Evolutionary conservation across 2,329 filamentous ascomycete genomes (phyloP), one percentile per base, ranked within the genome.

Genomic region (Neonectria coccinea): DNA sequence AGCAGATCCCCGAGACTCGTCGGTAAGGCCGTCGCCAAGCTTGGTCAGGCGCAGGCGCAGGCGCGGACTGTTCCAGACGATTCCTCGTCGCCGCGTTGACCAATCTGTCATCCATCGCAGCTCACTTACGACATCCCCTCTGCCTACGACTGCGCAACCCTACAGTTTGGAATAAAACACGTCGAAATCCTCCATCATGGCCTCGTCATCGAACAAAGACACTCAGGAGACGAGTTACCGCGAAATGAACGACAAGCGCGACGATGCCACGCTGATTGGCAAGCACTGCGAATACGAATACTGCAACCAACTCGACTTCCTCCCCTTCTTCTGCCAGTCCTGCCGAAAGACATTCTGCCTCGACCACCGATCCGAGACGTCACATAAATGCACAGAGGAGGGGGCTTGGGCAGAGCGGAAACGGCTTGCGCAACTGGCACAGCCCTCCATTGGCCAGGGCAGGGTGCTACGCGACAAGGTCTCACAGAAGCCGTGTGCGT

Each of bases 221-320:
- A 65, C 77, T 65, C 77, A 80, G 58, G 82, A 84, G 68, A 85
- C 83, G 52, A 90, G 84, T 77, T 93, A 90, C 82, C 86, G 90
- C 77, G 86, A 86, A 67, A 94, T 94, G 91, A 85, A 91, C 75
- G 86, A 89, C 74, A 86, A 80, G 64, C 39, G n/a, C 39, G 77
- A 85, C 77, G 94, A 97, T 80, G 91, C 94, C 52, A 91, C 92
- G 73, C 87, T 94, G 25, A 91, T 98, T 72, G 96, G 96, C 79
- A 88, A 88, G 67, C 94, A 97, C 83, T 99, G 96, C 86, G 89
- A 97, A 79, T 91, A 92, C 80, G 84, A 91, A 69, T 97, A 93
- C 84, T 99, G 96, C 85, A 91, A 94, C 77, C 92, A 96, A 77
- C 92, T 98, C 65, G 96, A 98, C 81, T 98, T 99, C 79, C 88